Conservation (phyloP, 2,329 filamentous ascomycete genomes). For the Geoglossum cookeanum region DNA sequence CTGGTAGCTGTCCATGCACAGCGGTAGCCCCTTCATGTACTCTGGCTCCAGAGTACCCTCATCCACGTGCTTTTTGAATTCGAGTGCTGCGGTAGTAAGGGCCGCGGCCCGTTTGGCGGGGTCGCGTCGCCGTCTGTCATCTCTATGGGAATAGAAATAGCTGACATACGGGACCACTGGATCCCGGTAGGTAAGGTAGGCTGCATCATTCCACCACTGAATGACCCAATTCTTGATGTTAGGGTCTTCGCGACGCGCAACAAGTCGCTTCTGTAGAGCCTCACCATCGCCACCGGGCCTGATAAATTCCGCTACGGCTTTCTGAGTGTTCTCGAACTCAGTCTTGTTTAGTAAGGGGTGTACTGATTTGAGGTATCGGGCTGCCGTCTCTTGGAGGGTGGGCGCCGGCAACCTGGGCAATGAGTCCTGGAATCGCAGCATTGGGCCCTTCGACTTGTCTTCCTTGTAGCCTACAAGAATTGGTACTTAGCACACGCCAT, state of each 20-base stretch:
- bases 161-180: slow-evolving; percentile 95
- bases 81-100: slow-evolving; percentile 64
- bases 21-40: slow-evolving; percentile 94
- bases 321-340: slow-evolving; percentile 56
- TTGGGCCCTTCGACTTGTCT: slow-evolving; percentile 58
- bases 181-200: slow-evolving; percentile 85
- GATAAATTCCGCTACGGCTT: slow-evolving; percentile 75
- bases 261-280: slow-evolving; percentile 70
- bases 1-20: slow-evolving; percentile 96
- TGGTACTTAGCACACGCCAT: neutral
- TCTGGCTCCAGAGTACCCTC: slow-evolving; percentile 71
- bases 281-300: slow-evolving; percentile 68
- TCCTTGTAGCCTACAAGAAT: slow-evolving; percentile 48
- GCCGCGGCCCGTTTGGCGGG: slow-evolving; percentile 86
- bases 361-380: slow-evolving; percentile 62
- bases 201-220: slow-evolving; percentile 96
- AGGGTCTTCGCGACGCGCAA: slow-evolving; percentile 61
- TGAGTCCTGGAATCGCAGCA: slow-evolving; percentile 75
- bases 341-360: slow-evolving; percentile 49
- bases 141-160: slow-evolving; percentile 97
- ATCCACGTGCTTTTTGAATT: slow-evolving; percentile 92
- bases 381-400: slow-evolving; percentile 62
- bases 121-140: slow-evolving; percentile 73
- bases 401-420: slow-evolving; percentile 63
- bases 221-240: slow-evolving; percentile 82